Evolutionary conservation across 129 eudicot genomes (phyloP).

Genomic region (Kitagawia praeruptora): DNA sequence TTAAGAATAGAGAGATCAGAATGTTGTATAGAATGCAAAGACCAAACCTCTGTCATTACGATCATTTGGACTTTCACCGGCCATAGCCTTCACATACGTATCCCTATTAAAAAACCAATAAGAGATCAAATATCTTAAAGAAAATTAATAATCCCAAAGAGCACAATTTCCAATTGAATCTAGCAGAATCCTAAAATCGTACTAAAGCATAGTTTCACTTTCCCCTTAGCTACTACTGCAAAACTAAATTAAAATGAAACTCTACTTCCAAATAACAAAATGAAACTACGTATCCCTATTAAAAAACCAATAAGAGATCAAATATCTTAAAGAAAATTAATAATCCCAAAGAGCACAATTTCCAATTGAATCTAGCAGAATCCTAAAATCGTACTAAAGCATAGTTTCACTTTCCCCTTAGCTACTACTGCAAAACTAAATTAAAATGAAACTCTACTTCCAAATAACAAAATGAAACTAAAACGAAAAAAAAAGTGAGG

Average conservation of each 20-base stretch:
- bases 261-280: background rate
- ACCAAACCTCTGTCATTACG: slow-evolving; percentile 91
- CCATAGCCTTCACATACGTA: slow-evolving; percentile 79
- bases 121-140: background rate
- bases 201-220: background rate
- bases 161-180: background rate
- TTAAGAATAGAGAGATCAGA: no score
- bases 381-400: background rate
- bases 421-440: background rate
- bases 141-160: background rate
- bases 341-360: background rate
- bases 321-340: background rate
- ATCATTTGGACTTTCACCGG: slow-evolving; percentile 84
- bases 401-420: background rate
- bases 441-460: background rate
- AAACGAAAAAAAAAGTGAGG: background rate
- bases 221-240: background rate
- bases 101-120: slow-evolving; percentile 34
- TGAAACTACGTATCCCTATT: slow-evolving; percentile 57
- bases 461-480: slow-evolving; percentile 1
- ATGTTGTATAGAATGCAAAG: background rate
- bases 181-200: background rate
- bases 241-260: background rate
- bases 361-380: background rate
- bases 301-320: background rate